A percentile compares a stretch with the other conserved stretches of the same genome.
Conservation (phyloP, 1,284 basidiomycete genomes). For the Coriolopsis trogii region DNA sequence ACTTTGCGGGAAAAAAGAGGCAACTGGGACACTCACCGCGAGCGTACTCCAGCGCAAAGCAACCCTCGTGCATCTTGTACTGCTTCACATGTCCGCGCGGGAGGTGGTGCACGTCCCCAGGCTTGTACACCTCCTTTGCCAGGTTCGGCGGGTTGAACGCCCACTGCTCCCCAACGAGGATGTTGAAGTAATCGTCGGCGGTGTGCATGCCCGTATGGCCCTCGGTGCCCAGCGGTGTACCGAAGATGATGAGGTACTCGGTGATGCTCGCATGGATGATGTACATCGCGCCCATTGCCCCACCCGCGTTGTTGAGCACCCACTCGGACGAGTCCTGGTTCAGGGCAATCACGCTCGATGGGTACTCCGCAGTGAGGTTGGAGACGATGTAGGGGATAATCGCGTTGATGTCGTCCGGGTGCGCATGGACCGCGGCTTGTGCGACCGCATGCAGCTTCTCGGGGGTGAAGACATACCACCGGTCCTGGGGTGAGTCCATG, state of each 20-base stretch:
- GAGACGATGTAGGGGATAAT: constrained; percentile 80
- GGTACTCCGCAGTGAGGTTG: constrained; percentile 73
- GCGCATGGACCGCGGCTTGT: constrained; percentile 41
- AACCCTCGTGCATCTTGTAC: constrained; percentile 96
- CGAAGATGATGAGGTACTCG: constrained; percentile 95
- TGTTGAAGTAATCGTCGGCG: constrained; percentile 98
- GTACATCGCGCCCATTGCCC: constrained; percentile 99
- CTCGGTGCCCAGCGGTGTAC: constrained; percentile 94
- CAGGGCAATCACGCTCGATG: constrained; percentile 55
- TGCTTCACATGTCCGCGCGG: constrained; percentile 88
- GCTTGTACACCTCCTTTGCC: constrained; percentile 81
- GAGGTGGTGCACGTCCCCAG: constrained; percentile 87
- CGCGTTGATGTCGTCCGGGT: constrained; percentile 50
- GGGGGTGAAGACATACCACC: constrained; percentile 78
- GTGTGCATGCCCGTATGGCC: constrained; percentile 95
- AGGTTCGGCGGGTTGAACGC: constrained; percentile 84
- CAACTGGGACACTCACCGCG: constrained; percentile 55
- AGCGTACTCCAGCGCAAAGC: constrained; percentile 95
- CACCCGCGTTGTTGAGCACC: constrained; percentile 98
- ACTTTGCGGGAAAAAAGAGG: not conserved
- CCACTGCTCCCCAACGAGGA: constrained; percentile 91
- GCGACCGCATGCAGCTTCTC: constrained; percentile 70
- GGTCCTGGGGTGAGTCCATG: constrained; percentile 35
- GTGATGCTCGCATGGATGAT: constrained; percentile 94
- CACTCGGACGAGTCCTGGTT: constrained; percentile 79